Evolutionary conservation across 78 protist genomes (phyloP).

Genomic region (Dictyostelium capitatum): DNA sequence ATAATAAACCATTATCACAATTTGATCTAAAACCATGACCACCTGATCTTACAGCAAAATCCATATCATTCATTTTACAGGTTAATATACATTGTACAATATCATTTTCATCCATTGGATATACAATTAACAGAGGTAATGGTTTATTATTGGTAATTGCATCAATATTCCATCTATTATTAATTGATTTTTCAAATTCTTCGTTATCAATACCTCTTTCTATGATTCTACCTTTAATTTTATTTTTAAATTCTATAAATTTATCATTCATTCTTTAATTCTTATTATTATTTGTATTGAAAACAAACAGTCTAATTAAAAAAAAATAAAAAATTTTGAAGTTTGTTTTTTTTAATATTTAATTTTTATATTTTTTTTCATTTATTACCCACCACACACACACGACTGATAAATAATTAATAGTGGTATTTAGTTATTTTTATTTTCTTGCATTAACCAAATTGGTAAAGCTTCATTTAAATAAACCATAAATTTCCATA

Average conservation of each 20-base stretch:
- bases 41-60: not conserved
- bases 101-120: not conserved
- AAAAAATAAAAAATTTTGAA: too few species aligned
- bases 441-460: not conserved
- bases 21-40: slow-evolving; percentile 7
- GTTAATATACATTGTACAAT: not conserved
- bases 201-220: not conserved
- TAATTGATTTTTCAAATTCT: slow-evolving; percentile 2
- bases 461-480: not conserved
- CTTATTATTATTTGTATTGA: too few species aligned
- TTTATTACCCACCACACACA: too few species aligned
- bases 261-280: too few species aligned
- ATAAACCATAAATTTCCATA: slow-evolving; percentile 20
- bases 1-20: not conserved
- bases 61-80: not conserved
- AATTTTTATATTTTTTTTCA: too few species aligned
- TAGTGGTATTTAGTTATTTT: not conserved
- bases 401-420: too few species aligned
- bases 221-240: not conserved
- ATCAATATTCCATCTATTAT: slow-evolving; percentile 21
- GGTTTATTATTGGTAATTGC: not conserved
- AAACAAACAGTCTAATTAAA: too few species aligned
- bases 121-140: not conserved
- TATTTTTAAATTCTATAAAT: not conserved
- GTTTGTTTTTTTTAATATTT: too few species aligned